Evolutionary conservation across 1,139 yeast species (phyloP).

Genomic region (Saccharomyces uvarum): DNA sequence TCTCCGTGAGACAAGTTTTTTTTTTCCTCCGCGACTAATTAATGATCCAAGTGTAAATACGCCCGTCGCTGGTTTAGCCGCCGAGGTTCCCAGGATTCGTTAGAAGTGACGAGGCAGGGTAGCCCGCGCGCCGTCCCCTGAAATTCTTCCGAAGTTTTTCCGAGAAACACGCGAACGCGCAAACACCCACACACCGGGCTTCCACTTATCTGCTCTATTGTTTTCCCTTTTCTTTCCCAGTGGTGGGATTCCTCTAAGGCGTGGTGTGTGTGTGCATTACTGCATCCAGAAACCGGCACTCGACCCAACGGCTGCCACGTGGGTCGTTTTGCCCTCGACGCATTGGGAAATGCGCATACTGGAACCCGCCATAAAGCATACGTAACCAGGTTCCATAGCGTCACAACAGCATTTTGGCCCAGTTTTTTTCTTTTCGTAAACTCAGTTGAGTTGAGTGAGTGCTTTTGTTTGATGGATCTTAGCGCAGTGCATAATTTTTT

Average conservation of each 20-base stretch:
- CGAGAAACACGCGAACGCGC: neutral
- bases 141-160: neutral
- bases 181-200: neutral
- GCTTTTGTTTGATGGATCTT: neutral
- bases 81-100: neutral
- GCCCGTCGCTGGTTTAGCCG: neutral
- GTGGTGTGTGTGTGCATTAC: neutral
- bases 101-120: neutral
- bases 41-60: neutral
- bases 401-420: neutral
- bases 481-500: neutral
- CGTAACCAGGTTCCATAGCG: neutral
- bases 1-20: neutral
- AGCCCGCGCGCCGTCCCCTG: neutral
- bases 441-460: slow-evolving; percentile 1
- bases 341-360: neutral
- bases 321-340: neutral
- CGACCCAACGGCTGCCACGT: neutral
- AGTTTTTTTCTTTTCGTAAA: neutral
- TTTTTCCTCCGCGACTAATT: neutral
- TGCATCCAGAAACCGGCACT: neutral
- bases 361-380: neutral
- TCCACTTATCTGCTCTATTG: neutral
- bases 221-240: neutral
- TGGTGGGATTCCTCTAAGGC: neutral